A percentile compares a stretch with the other conserved stretches of the same genome.
Conservation (phyloP, 768 basidiomycete genomes). For the Lentinula lateritia region DNA sequence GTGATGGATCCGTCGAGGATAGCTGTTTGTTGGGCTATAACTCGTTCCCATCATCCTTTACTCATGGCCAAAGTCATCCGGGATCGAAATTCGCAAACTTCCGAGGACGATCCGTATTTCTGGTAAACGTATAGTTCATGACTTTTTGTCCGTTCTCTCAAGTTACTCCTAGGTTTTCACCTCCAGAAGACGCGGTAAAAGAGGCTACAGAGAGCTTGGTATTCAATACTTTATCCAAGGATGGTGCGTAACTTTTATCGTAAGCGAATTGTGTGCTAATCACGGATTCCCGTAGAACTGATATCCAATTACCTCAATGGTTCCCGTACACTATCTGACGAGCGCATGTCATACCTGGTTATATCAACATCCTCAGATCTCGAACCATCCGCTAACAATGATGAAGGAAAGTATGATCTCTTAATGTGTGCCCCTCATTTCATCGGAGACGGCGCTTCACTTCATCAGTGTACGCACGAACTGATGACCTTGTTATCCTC, state of each 20-base stretch:
- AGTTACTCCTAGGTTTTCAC: constrained; percentile 28
- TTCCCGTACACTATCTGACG: constrained; percentile 46
- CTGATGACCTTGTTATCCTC: constrained; percentile 40
- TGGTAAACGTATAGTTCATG: neutral
- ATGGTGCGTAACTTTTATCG: constrained; percentile 26
- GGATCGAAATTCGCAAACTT: constrained; percentile 12
- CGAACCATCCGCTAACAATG: constrained; percentile 8
- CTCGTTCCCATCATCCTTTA: constrained; percentile 52
- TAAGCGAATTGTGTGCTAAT: neutral
- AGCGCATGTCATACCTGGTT: constrained; percentile 46
- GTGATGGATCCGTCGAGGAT: constrained; percentile 29
- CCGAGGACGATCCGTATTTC: constrained; percentile 1
- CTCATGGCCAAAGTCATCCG: constrained; percentile 42
- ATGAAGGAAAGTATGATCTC: constrained; percentile 26
- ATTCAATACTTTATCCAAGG: constrained; percentile 32
- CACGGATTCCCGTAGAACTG: constrained; percentile 23
- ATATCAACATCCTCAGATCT: constrained; percentile 12
- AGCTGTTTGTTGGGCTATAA: constrained; percentile 48
- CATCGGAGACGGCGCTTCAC: constrained; percentile 63
- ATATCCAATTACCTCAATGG: constrained; percentile 60
- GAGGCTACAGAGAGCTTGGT: constrained; percentile 37
- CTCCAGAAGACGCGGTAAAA: constrained; percentile 34
- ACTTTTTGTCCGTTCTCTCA: neutral
- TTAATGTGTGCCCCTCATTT: constrained; percentile 62
- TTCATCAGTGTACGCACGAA: constrained; percentile 62